Base-by-base conservation (phyloP, 1,284 basidiomycete species). In the Apiotrichum brassicae region DNA sequence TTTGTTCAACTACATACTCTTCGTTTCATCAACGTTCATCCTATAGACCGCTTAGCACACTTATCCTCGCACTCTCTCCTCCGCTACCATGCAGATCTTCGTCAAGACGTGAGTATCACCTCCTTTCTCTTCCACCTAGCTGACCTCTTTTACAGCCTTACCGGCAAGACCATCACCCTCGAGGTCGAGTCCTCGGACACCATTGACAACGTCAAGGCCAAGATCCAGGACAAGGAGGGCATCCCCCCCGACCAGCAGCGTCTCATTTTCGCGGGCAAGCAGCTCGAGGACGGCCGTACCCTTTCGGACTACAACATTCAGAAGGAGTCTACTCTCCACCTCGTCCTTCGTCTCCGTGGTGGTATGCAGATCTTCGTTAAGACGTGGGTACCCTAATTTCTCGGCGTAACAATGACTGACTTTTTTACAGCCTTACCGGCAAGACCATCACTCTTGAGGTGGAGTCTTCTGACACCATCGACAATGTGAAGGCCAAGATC, bases 251-350 rank as follows among this genome's bases (percentile, higher is more conserved):
- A 95, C 78, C 91, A 97, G 77, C 93, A 97, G 75, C 90, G 93
- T 63, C 77, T 97, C 73, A 97, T 97, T 80, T 97, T 97, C 70
- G 93, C 93, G 48, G 93, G 93, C 66, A 97, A 97, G 80, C 93
- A 97, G 78, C 86, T 97, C 59, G 90, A 93, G 78, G 89, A 93
- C 75, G 89, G 87, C 54, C 85, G 87, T 69, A 89, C 87, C 54
- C 82, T 92, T 53, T 86, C 76, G 64, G 87, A 93, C 77, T 93
- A 94, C 79, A 90, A 88, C 81, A 97, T 97, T 67, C 94, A 91
- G 78, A 91, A 91, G 79, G 88, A 91, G 78, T 87, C 85, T 23
- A 98, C 94, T 47, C 86, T 98, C 54, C 93, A 98, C 76, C 77
- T 97, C 58, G 94, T 98, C 55, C 84, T 97, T 53, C 84, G 88